Conservation (phyloP, 1,284 basidiomycete genomes). For the Neonothopanus nambi region DNA sequence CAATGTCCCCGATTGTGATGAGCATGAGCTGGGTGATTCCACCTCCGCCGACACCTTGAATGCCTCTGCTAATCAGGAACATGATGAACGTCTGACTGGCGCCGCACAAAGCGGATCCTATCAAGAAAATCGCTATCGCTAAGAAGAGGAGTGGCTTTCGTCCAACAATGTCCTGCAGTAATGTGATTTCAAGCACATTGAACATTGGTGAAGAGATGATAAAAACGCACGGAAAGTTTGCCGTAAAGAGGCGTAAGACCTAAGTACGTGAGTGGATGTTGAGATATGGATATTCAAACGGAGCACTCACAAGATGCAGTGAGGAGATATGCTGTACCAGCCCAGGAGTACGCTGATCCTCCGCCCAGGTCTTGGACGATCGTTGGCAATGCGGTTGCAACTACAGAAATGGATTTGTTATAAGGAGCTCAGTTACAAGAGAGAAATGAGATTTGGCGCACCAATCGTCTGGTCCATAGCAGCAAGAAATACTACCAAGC, state of each 20-base stretch:
- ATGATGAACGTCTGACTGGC: slow-evolving; percentile 42
- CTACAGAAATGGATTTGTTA: not conserved
- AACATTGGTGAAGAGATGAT: not conserved
- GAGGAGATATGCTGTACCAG: slow-evolving; percentile 35
- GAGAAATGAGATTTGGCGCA: not conserved
- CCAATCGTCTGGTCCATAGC: slow-evolving; percentile 38
- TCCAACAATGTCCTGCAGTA: slow-evolving; percentile 19
- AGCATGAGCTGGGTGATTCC: slow-evolving; percentile 34
- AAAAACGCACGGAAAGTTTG: slow-evolving; percentile 6
- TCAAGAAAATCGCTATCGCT: slow-evolving; percentile 30
- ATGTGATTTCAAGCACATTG: not conserved
- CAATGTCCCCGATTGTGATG: slow-evolving; percentile 34
- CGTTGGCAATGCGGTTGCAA: slow-evolving; percentile 29
- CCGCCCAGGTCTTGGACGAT: slow-evolving; percentile 33
- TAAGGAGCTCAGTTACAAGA: not conserved
- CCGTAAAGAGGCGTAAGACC: slow-evolving; percentile 12
- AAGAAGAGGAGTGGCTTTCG: no score
- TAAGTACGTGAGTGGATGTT: not conserved
- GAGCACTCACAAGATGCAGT: slow-evolving; percentile 5
- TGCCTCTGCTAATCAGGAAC: slow-evolving; percentile 33
- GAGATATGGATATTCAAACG: not conserved
- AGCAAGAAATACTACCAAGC: slow-evolving; percentile 25
- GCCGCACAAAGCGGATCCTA: slow-evolving; percentile 44
- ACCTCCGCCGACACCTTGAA: slow-evolving; percentile 29
- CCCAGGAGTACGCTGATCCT: slow-evolving; percentile 25